Base-by-base conservation (phyloP, 352 stramenopile genomes). In the Thraustochytrium striatum region DNA sequence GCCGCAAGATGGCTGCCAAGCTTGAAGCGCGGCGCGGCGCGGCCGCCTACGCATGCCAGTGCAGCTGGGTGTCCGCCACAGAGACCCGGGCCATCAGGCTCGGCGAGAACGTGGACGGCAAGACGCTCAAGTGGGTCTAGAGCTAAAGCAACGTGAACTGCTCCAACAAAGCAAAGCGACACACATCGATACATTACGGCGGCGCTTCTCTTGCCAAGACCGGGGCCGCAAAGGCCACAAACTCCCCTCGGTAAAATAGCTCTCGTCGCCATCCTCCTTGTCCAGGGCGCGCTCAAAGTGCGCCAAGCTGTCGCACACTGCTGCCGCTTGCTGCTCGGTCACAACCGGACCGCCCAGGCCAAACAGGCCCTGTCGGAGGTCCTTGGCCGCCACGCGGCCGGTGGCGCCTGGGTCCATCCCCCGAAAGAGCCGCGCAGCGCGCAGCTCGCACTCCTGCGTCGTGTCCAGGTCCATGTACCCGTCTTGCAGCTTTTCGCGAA, bases 401-500 rank as follows among this genome's bases (percentile, higher is more conserved):
- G 28, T 70, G 13, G 25, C 59, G 25, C 53, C 33, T 28, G 59
- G 59, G 36, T 70, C 59, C 59, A 70, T 57, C 21, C 9, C 8
- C 2, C 59, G 36, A 52, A 70, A 70, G 13, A 70, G 59, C 0
- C 59, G 13, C 9, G 59, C 13, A 9, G 59, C 59, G 19, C 59
- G 59, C 33, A 70, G 25, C 7, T 35, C 8, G 16, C 35, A 33
- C 3, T 21, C 25, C 41, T 70, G 50, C 25, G 50, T 38, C 38
- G 50, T 38, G 5, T 33, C 35, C 59, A 70, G 50, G 41, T 70
- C 59, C 25, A 70, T 33, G 21, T 70, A 33, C 25, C 59, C 59
- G 3, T 70, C 59, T n/a, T n/a, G n/a, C 35, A 70, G 35, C 0
- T 53, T 33, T 0, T 52, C 59, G 16, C 28, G 33, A 1, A 9